These are phyloP conservation scores for Tetracentron sinense DNA, from an alignment of 164 flowering plant genomes.

Conservation along the genomic window DNA sequence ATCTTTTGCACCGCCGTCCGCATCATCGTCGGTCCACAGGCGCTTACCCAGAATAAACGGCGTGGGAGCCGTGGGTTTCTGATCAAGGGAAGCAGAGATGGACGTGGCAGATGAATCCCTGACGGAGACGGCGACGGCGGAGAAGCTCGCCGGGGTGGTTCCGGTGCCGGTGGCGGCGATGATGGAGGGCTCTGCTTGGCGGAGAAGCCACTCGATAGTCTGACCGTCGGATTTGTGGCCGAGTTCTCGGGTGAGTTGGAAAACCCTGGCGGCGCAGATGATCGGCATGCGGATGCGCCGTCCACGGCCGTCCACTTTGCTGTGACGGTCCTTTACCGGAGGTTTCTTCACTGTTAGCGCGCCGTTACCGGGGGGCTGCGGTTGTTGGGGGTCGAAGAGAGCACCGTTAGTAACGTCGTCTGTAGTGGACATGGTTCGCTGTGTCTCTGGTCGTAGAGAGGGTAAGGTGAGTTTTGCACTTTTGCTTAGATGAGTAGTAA, in stretches of 20 bases:
- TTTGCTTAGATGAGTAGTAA: constrained; percentile 6
- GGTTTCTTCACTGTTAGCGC: constrained; percentile 64
- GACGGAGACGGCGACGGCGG: constrained; percentile 54
- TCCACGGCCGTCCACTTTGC: constrained; percentile 89
- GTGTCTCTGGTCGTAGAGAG: too few species aligned
- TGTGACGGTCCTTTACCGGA: constrained; percentile 85
- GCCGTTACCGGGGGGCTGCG: constrained; percentile 29
- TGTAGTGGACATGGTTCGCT: too few species aligned
- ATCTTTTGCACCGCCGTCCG: constrained; percentile 29
- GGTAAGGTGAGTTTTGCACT: neutral
- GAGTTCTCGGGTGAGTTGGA: constrained; percentile 78
- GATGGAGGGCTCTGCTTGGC: constrained; percentile 93
- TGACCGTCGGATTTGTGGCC: constrained; percentile 93
- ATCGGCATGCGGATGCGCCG: constrained; percentile 89
- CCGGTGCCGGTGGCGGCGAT: constrained; percentile 92
- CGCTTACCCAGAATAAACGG: constrained; percentile 84
- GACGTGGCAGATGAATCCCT: constrained; percentile 27
- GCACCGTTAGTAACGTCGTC: constrained; percentile 40
- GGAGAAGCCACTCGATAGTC: constrained; percentile 91
- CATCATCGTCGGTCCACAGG: constrained; percentile 50
- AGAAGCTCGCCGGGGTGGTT: constrained; percentile 79
- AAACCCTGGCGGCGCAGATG: constrained; percentile 81
- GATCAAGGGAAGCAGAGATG: constrained; percentile 41
- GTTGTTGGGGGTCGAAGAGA: constrained; percentile 28
- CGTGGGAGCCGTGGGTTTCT: constrained; percentile 48